A percentile compares a stretch with the other conserved stretches of the same genome.
These are phyloP conservation scores for Paracamarosporium sp. DNA, from an alignment of 2,329 filamentous ascomycete species.

Conservation along the genomic window DNA sequence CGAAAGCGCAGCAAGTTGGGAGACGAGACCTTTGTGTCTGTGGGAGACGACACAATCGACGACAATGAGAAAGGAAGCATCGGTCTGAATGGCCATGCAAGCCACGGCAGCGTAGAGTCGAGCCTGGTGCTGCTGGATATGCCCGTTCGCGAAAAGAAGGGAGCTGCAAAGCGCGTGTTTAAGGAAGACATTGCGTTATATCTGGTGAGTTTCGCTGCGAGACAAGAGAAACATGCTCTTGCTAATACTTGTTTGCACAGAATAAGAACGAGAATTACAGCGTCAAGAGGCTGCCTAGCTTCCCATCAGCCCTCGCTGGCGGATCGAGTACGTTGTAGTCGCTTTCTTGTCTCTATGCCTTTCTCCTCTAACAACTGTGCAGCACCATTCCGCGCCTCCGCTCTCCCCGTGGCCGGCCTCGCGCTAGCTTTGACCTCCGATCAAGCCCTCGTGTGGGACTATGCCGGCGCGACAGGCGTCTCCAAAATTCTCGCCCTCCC, in stretches of 20 bases:
- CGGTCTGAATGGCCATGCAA: conserved; percentile 40
- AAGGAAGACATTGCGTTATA: conserved; percentile 73
- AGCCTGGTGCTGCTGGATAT: conserved; percentile 45
- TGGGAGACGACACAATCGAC: conserved; percentile 24
- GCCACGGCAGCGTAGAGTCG: conserved; percentile 33
- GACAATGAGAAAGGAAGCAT: conserved; percentile 41
- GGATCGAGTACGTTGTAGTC: conserved; percentile 65
- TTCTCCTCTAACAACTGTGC: conserved; percentile 20
- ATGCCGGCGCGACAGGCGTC: conserved; percentile 69
- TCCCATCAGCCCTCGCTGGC: conserved; percentile 77
- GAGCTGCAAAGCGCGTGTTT: conserved; percentile 58
- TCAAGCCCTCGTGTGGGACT: conserved; percentile 90
- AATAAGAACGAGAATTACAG: conserved; percentile 85
- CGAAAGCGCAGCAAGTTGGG: conserved; percentile 57
- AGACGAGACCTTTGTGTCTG: conserved; percentile 47
- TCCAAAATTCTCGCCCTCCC: conserved; percentile 78
- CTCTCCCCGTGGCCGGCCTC: conserved; percentile 69
- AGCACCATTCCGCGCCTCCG: conserved; percentile 48
- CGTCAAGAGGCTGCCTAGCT: conserved; percentile 81
- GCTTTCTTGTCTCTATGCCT: conserved; percentile 10
- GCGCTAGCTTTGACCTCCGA: conserved; percentile 81
- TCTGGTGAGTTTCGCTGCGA: conserved; percentile 60
- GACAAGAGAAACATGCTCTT: conserved; percentile 1
- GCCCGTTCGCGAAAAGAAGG: conserved; percentile 50
- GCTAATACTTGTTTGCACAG: conserved; percentile 52